Evolutionary conservation across 306 rosid genomes (phyloP).

Genomic region (Abrus precatorius): DNA sequence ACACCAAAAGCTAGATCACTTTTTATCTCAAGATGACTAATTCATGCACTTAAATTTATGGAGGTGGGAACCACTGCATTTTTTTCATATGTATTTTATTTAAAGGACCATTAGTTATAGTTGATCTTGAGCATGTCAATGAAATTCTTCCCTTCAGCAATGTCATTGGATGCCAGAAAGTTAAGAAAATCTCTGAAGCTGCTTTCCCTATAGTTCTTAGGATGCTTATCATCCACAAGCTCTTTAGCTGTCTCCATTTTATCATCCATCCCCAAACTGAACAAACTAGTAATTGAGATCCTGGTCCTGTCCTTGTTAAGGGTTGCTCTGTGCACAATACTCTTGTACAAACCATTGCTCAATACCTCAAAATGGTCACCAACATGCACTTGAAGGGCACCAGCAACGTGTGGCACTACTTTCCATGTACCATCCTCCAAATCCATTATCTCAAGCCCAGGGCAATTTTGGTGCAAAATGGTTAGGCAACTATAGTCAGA

Average conservation of each 20-base stretch:
- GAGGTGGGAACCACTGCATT: not conserved
- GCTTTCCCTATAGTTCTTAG: constrained; percentile 44
- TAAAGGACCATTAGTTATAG: not conserved
- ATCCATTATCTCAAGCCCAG: constrained; percentile 38
- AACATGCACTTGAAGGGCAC: constrained; percentile 46
- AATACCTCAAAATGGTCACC: constrained; percentile 50
- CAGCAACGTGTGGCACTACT: constrained; percentile 20
- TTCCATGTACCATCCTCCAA: constrained; percentile 33
- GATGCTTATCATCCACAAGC: constrained; percentile 39
- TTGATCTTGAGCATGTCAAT: constrained; percentile 56
- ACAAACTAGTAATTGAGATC: constrained; percentile 31
- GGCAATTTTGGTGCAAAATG: constrained; percentile 52
- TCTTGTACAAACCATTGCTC: constrained; percentile 47
- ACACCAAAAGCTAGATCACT: not conserved
- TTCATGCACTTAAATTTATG: not conserved
- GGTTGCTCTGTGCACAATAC: constrained; percentile 45
- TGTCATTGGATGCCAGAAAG: constrained; percentile 56
- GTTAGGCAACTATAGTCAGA: constrained; percentile 67
- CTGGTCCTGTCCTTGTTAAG: constrained; percentile 24
- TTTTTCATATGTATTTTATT: not conserved
- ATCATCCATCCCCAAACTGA: constrained; percentile 47
- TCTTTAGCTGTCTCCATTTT: constrained; percentile 26
- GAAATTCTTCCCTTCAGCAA: constrained; percentile 60
- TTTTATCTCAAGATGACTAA: not conserved
- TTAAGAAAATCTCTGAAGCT: constrained; percentile 68